Base-by-base conservation (phyloP, 306 rosid species). In the Cotoneaster glaucophyllus region DNA sequence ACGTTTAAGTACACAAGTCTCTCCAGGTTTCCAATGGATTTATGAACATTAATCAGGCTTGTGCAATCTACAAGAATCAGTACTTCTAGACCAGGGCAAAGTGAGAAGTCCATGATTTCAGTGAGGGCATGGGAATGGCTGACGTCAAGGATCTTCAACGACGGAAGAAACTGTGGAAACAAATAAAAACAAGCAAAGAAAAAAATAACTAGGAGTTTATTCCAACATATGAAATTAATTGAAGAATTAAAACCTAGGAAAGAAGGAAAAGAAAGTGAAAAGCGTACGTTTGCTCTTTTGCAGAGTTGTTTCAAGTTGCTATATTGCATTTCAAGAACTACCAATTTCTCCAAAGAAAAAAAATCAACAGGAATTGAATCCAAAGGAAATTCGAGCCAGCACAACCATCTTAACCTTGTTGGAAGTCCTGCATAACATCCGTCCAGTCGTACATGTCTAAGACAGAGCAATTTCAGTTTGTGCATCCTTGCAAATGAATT, bases 11-110 rank as follows among this genome's bases (percentile, higher is more conserved):
- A 50, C 48, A 28, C 53, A 3, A 77, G 76, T 19, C 74, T 48
- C 1, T 19, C 28, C 4, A 77, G 71, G 17, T n/a, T 37, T 17
- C 76, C 81, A 18, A 78, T 70, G 76, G 81, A 78, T 22, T 21
- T 70, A 34, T 78, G 44, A 12, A 70, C 41, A 25, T 37, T 2
- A 59, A 41, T 3, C 37, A 70, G 6, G 17, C 63, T 29, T 11
- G 0, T 4, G n/a, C 81, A 78, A 21, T 61, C 34, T 22, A n/a
- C 8, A 17, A 78, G 57, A 25, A 15, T 31, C 31, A 78, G 3
- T 65, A 31, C 56, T 54, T 78, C 71, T n/a, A 78, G 34, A 24
- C 11, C 61, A 6, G 71, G 56, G 44, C 74, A 56, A 19, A 1
- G 26, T 7, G 64, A 69, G 53, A 70, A 78, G 56, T 78, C 61